phyloP scores from a whole-genome alignment of 495 filamentous ascomycete genomes.

The Collariella sp. region DNA sequence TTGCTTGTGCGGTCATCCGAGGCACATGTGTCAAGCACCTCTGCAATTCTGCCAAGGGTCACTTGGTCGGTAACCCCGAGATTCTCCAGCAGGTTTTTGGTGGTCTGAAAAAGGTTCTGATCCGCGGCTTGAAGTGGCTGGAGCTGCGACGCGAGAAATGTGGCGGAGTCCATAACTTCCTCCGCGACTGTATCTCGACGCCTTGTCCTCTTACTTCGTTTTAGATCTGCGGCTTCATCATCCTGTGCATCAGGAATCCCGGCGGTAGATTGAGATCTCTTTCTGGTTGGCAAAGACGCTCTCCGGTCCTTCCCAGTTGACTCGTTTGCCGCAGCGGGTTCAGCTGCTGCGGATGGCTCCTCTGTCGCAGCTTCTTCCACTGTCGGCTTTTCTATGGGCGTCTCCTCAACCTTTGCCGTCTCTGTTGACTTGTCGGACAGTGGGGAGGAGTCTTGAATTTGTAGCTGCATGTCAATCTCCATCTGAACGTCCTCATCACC shows the following conservation, averaged over 20 bases:
- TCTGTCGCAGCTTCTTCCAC: constrained; percentile 5
- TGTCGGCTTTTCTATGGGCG: constrained; percentile 10
- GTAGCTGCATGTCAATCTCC: constrained; percentile 30
- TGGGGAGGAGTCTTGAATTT: constrained; percentile 10
- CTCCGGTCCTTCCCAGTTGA: constrained; percentile 23
- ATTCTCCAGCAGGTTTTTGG: constrained; percentile 57
- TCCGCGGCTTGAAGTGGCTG: constrained; percentile 62
- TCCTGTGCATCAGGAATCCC: constrained; percentile 47
- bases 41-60: constrained; percentile 43
- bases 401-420: not conserved
- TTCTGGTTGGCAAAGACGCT: constrained; percentile 37
- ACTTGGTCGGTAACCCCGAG: constrained; percentile 50
- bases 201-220: constrained; percentile 75
- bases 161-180: constrained; percentile 59
- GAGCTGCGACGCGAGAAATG: constrained; percentile 62
- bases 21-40: constrained; percentile 44
- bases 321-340: constrained; percentile 13
- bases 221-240: constrained; percentile 53
- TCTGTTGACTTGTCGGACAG: not conserved
- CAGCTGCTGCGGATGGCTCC: constrained; percentile 5
- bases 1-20: constrained; percentile 37
- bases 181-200: constrained; percentile 69
- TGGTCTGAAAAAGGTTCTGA: constrained; percentile 63
- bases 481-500: constrained; percentile 33
- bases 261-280: constrained; percentile 57